A percentile compares a stretch with the other conserved stretches of the same genome.
Evolutionary conservation across 129 eudicot genomes (phyloP).

Genomic region (Flaveria bidentis): DNA sequence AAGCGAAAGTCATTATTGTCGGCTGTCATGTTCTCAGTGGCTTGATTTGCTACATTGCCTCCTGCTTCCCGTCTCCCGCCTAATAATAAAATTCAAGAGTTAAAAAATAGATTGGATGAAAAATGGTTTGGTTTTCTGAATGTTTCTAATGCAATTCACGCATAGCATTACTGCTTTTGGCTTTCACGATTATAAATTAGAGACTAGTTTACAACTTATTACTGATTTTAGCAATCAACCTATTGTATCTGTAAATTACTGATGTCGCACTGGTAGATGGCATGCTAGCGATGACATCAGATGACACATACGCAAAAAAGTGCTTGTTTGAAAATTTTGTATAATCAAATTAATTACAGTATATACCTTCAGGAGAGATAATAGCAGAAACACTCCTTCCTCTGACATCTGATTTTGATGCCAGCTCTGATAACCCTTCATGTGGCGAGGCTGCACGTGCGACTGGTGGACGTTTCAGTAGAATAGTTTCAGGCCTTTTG

Average conservation of each 20-base stretch:
- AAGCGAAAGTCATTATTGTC: conserved; percentile 44
- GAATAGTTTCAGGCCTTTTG: conserved; percentile 60
- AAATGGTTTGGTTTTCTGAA: background rate
- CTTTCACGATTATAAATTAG: too few relatives aligned
- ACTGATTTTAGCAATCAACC: background rate
- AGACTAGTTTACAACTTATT: background rate
- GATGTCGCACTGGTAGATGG: background rate
- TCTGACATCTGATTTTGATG: conserved; percentile 43
- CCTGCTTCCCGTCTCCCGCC: conserved; percentile 47
- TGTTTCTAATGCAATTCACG: background rate
- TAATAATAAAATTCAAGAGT: conserved; percentile 2
- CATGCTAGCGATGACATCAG: background rate
- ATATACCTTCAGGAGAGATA: conserved; percentile 62
- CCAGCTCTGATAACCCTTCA: conserved; percentile 61
- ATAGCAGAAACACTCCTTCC: conserved; percentile 38
- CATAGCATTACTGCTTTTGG: too few relatives aligned
- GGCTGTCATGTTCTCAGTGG: conserved; percentile 25
- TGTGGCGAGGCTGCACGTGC: conserved; percentile 66
- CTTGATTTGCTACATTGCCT: conserved; percentile 43
- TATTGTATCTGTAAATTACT: background rate
- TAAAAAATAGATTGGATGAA: background rate
- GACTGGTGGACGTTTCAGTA: conserved; percentile 74
- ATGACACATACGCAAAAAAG: background rate
- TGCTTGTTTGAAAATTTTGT: background rate
- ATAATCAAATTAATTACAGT: background rate